Percentiles rank a stretch among this genome's conserved stretches.
Evolutionary conservation across 2,329 filamentous ascomycete genomes (phyloP).

Genomic region (Akanthomyces dipterigenus): DNA sequence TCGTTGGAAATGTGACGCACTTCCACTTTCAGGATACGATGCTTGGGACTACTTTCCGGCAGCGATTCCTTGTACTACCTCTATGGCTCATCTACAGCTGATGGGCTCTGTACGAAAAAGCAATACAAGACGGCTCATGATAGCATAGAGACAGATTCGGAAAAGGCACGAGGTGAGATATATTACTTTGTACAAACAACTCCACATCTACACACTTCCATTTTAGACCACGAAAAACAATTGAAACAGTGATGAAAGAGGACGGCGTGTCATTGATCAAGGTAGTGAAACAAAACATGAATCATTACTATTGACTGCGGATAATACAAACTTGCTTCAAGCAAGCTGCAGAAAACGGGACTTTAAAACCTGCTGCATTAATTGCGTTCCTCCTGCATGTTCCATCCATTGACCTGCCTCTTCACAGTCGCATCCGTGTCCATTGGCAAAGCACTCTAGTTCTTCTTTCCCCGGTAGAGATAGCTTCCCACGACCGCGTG

Average conservation of each 20-base stretch:
- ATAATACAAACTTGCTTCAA: constrained; percentile 3
- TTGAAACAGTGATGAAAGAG: not conserved
- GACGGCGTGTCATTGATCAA: not conserved
- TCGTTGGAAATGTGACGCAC: not conserved
- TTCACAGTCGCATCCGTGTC: not conserved
- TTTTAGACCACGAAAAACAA: not conserved
- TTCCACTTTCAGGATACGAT: not conserved
- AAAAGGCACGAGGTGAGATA: not conserved
- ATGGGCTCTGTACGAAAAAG: constrained; percentile 4
- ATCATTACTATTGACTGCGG: constrained; percentile 3
- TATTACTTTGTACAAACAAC: constrained; percentile 12
- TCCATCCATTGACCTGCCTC: not conserved
- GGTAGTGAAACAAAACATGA: not conserved
- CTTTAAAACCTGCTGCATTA: not conserved
- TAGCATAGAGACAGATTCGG: constrained; percentile 7
- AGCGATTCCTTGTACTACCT: constrained; percentile 3
- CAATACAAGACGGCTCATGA: constrained; percentile 2
- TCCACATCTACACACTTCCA: not conserved
- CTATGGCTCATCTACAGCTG: not conserved
- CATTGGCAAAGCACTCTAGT: constrained; percentile 10
- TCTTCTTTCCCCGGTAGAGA: constrained; percentile 33
- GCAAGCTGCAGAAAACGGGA: not conserved
- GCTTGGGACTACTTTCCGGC: not conserved
- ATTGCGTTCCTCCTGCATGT: not conserved
- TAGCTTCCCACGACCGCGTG: constrained; percentile 45